A percentile compares a stretch with the other conserved stretches of the same genome.
phyloP scores from a whole-genome alignment of 2,329 filamentous ascomycete genomes.

The Colletotrichum sp. region DNA sequence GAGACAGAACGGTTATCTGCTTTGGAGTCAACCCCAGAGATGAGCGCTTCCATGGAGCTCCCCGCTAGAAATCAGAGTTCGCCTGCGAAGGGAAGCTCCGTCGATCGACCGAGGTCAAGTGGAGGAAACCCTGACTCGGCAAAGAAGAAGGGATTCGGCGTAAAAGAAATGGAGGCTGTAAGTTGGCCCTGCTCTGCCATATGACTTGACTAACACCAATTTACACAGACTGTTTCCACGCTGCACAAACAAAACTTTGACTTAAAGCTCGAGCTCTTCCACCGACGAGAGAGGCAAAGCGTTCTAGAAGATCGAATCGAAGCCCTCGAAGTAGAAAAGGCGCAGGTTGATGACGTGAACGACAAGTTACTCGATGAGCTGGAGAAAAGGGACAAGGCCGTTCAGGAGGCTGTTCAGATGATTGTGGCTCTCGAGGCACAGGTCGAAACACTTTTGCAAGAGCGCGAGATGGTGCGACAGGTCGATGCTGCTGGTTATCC shows the following conservation, averaged over 20 bases:
- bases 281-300: constrained; percentile 68
- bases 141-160: constrained; percentile 61
- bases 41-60: constrained; percentile 43
- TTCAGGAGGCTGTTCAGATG: constrained; percentile 73
- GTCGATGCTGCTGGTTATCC: constrained; percentile 49
- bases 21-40: constrained; percentile 40
- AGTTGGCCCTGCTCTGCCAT: not conserved
- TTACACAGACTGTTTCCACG: constrained; percentile 63
- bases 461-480: constrained; percentile 57
- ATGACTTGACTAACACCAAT: constrained; percentile 10
- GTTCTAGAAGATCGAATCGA: constrained; percentile 64
- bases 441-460: constrained; percentile 57
- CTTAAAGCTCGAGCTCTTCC: constrained; percentile 74
- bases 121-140: constrained; percentile 39
- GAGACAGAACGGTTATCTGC: constrained; percentile 49
- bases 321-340: constrained; percentile 56
- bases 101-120: constrained; percentile 48
- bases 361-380: constrained; percentile 63
- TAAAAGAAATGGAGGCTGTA: constrained; percentile 73
- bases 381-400: constrained; percentile 71
- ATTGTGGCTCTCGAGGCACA: constrained; percentile 70
- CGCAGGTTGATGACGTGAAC: constrained; percentile 62
- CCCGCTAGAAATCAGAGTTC: constrained; percentile 40
- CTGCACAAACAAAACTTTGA: constrained; percentile 81
- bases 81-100: constrained; percentile 38